Evolutionary conservation across 768 basidiomycete genomes (phyloP).

Genomic region (Boletellus sp.): DNA sequence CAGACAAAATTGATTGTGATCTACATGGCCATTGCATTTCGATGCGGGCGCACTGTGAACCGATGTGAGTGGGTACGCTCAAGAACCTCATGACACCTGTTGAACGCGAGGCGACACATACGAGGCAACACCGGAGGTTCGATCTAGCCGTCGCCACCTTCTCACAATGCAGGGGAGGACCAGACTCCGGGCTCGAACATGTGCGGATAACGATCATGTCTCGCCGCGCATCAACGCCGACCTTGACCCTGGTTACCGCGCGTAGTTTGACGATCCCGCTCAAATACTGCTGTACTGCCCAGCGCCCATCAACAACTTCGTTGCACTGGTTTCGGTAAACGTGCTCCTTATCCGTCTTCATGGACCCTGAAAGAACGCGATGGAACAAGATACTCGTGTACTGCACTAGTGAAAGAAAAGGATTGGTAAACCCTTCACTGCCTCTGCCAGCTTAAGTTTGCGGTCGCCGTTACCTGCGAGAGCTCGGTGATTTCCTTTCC

Average conservation of each 20-base stretch:
- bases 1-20: no score
- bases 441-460: background rate
- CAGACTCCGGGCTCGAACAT: background rate
- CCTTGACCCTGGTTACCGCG: background rate
- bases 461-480: background rate
- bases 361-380: background rate
- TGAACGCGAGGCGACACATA: background rate
- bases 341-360: background rate
- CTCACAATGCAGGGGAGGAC: background rate
- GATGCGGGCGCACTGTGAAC: background rate
- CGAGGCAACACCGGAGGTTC: background rate
- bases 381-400: background rate
- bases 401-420: no score
- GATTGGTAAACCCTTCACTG: background rate
- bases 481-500: background rate
- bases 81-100: background rate
- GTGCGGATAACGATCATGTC: background rate
- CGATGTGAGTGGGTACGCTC: background rate
- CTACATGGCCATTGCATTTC: background rate
- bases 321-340: background rate
- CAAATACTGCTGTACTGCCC: no score
- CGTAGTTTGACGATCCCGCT: background rate
- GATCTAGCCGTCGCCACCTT: background rate
- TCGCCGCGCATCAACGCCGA: background rate
- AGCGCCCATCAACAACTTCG: background rate